A percentile compares a stretch with the other conserved stretches of the same genome.
phyloP scores from a whole-genome alignment of 306 rosid species.

The Mucuna pruriens region DNA sequence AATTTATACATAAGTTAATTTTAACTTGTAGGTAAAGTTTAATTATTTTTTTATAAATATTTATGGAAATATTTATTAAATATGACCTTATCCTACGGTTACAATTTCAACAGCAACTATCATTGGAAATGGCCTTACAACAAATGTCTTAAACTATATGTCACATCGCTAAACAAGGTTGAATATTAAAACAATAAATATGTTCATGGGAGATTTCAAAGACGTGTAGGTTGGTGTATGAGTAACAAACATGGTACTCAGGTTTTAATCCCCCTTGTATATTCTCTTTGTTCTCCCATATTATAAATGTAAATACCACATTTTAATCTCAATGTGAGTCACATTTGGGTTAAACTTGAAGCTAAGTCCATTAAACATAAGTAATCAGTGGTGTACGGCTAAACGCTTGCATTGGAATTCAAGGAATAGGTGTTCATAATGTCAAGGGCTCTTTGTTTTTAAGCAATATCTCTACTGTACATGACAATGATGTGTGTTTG shows the following conservation, averaged over 20 bases:
- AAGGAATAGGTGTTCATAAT: slow-evolving; percentile 55
- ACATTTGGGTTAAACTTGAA: slow-evolving; percentile 51
- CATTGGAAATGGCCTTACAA: not conserved
- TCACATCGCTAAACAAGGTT: not conserved
- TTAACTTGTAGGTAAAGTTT: too few relatives aligned
- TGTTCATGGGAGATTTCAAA: not conserved
- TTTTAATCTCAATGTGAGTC: slow-evolving; percentile 9
- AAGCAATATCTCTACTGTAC: slow-evolving; percentile 54
- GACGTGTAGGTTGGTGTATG: slow-evolving; percentile 25
- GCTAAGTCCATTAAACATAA: slow-evolving; percentile 41
- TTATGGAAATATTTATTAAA: too few relatives aligned
- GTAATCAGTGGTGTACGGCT: slow-evolving; percentile 38
- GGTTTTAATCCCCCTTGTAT: not conserved
- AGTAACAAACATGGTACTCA: slow-evolving; percentile 27
- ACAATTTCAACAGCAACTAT: not conserved
- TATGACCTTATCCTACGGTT: too few relatives aligned
- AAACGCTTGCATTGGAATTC: slow-evolving; percentile 75
- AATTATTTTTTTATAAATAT: too few relatives aligned
- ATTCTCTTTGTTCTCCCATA: not conserved
- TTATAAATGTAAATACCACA: not conserved
- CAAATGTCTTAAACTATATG: not conserved
- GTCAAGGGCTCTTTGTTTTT: slow-evolving; percentile 55
- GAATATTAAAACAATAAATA: not conserved
- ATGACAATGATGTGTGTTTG: slow-evolving; percentile 44
- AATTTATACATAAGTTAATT: too few relatives aligned